These are phyloP conservation scores for Acer negundo DNA, from an alignment of 345 rosid species.

Conservation along the genomic window DNA sequence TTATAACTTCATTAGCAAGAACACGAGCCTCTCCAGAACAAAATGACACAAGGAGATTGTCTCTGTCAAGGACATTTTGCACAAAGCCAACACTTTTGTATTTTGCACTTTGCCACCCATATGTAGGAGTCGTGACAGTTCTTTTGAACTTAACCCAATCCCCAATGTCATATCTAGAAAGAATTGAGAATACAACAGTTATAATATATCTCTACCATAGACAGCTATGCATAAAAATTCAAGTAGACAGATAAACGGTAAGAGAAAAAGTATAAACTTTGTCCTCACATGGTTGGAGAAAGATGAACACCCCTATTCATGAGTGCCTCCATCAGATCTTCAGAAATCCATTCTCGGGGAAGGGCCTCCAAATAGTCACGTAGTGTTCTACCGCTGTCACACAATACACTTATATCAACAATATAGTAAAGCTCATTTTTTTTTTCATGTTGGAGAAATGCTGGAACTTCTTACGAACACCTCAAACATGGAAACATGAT, in stretches of 20 bases:
- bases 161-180: conserved; percentile 79
- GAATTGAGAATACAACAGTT: conserved; percentile 2
- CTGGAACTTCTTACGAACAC: conserved; percentile 7
- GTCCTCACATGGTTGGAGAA: conserved; percentile 85
- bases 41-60: conserved; percentile 76
- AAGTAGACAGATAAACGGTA: conserved; percentile 15
- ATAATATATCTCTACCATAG: background rate
- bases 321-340: conserved; percentile 93
- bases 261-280: conserved; percentile 14
- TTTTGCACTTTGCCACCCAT: conserved; percentile 97
- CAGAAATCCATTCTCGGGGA: conserved; percentile 98
- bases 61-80: conserved; percentile 72
- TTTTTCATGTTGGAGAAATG: background rate
- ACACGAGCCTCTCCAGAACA: conserved; percentile 92
- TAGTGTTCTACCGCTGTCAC: conserved; percentile 81
- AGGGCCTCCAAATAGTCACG: conserved; percentile 93
- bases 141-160: conserved; percentile 97
- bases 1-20: conserved; percentile 75
- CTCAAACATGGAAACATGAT: background rate
- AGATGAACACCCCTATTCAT: conserved; percentile 72
- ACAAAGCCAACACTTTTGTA: conserved; percentile 95
- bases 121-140: conserved; percentile 62
- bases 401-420: conserved; percentile 22
- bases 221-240: background rate
- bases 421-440: background rate